Evolutionary conservation across 306 rosid genomes (phyloP), one percentile per base, ranked within the genome.

Genomic region (Pyrus betulifolia): DNA sequence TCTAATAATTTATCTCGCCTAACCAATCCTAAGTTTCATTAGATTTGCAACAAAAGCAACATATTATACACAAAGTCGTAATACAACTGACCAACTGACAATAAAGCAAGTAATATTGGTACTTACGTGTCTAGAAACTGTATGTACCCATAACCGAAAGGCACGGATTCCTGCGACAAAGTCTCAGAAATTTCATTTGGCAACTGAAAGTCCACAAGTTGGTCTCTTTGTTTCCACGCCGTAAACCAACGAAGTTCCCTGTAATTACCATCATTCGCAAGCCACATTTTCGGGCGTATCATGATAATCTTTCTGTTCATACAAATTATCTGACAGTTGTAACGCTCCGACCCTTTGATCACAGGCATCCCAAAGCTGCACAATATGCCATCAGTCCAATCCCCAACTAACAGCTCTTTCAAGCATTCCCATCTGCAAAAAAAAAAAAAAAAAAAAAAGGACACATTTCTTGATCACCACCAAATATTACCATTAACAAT

Each of bases 201-300:
- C 35, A 95, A 74, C 81, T 80, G 97, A 88, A 95, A 95, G 73
- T 92, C 88, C 58, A 72, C 89, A 68, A 95, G 97, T 42, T 91
- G 81, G 69, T 87, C 93, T 51, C 74, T 89, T 69, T 79, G 85
- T 79, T 95, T 95, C 99, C 97, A 95, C 2, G 97, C 97, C 0
- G 99, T 95, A 80, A 95, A 95, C 99, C 99, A 95, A 27, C 99
- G 81, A 11, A 95, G 97, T 72, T 95, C 99, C 84, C 99, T 83
- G 79, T 95, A 95, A 86, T 92, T 95, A 49, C 97, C 97, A 87
- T 95, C 99, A 67, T 95, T 95, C 60, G 97, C 99, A 65, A 95
- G 97, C 87, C 92, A 89, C 97, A 95, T 89, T 72, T 95, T 95
- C 0, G 99, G 93, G 35, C 96, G 84, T 71, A 95, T 89, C 97